Conservation (phyloP, 805 yeast genomes). For the Yarrowia sp. region DNA sequence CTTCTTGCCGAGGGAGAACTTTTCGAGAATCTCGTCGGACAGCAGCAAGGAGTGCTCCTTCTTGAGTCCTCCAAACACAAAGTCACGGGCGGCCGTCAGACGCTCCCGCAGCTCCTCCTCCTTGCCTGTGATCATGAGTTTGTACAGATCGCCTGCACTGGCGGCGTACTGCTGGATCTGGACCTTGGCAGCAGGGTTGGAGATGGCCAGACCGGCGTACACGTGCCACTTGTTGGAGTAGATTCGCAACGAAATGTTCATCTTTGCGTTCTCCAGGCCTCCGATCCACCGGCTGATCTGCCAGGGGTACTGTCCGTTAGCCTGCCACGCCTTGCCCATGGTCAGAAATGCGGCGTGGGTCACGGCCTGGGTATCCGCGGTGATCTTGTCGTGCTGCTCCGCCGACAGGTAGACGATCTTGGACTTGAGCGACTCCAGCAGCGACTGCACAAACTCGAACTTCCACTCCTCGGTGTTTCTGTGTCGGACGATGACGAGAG, state of each 20-base stretch:
- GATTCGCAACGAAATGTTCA: conserved; percentile 86
- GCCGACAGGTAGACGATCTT: conserved; percentile 75
- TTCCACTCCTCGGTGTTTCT: conserved; percentile 53
- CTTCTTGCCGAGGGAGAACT: conserved; percentile 69
- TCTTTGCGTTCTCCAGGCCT: conserved; percentile 93
- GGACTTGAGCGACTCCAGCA: conserved; percentile 73
- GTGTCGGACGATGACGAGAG: conserved; percentile 81
- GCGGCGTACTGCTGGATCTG: conserved; percentile 88
- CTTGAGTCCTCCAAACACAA: conserved; percentile 65
- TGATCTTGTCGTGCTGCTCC: conserved; percentile 87
- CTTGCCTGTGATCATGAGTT: conserved; percentile 73
- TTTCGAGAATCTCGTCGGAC: conserved; percentile 77
- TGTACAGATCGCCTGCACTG: conserved; percentile 77
- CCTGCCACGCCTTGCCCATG: conserved; percentile 96
- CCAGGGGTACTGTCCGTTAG: conserved; percentile 87
- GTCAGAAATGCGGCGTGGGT: conserved; percentile 96
- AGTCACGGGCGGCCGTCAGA: conserved; percentile 62
- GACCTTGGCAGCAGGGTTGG: conserved; percentile 89
- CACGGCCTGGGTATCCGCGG: conserved; percentile 98
- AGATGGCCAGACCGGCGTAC: conserved; percentile 94
- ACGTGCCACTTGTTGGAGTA: conserved; percentile 97
- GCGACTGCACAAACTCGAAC: conserved; percentile 56
- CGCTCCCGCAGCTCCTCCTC: conserved; percentile 58
- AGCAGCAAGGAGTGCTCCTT: conserved; percentile 57
- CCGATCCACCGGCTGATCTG: conserved; percentile 77